Conservation (phyloP, 345 rosid genomes). For the Acer yangbiense region DNA sequence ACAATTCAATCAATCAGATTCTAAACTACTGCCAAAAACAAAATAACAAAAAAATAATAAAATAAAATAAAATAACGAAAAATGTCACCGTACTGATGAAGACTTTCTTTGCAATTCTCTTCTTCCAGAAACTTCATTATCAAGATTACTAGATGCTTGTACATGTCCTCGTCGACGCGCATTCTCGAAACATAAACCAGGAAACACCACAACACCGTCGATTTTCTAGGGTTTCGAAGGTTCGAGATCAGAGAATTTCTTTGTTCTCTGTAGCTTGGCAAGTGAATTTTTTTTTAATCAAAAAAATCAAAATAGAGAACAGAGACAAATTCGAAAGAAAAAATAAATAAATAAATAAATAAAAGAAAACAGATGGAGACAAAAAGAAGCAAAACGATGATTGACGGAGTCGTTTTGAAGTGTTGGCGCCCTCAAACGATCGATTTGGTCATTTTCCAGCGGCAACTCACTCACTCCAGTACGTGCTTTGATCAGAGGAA, state of each 20-base stretch:
- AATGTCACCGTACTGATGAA: neutral
- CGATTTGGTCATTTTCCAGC: neutral
- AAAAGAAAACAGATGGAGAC: neutral
- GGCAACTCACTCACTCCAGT: neutral
- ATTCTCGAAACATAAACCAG: neutral
- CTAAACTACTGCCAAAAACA: neutral
- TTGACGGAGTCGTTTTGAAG: neutral
- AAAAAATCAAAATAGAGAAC: neutral
- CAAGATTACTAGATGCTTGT: constrained; percentile 7
- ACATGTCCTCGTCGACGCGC: neutral
- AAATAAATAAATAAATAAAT: neutral
- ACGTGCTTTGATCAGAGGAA: no score
- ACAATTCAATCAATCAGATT: neutral
- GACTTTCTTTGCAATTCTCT: constrained; percentile 6
- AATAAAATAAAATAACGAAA: neutral
- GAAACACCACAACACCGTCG: no score
- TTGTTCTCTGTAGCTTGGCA: neutral
- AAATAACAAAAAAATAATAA: neutral
- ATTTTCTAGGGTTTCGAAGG: constrained; percentile 1
- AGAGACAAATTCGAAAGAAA: neutral
- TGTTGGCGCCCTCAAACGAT: neutral
- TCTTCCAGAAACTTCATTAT: constrained; percentile 9
- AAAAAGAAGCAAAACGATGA: neutral
- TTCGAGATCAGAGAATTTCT: neutral
- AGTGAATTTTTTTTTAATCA: neutral